Conservation (phyloP, 2,329 filamentous ascomycete genomes). For the Bipolaris victoriae region DNA sequence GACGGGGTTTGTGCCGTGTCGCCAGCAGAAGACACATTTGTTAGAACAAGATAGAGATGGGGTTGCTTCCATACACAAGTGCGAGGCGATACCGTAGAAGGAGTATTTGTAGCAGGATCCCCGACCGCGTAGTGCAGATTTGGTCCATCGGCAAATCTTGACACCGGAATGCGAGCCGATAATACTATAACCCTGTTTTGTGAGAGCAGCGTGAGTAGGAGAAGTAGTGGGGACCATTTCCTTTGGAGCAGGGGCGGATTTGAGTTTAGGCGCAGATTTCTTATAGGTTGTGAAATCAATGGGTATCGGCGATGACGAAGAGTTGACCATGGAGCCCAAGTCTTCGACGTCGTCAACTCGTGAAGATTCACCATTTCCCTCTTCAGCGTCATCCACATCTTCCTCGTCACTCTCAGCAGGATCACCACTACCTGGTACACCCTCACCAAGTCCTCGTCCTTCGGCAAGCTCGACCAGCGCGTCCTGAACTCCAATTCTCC, state of each 20-base stretch:
- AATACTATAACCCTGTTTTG: constrained; percentile 95
- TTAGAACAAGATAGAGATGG: constrained; percentile 95
- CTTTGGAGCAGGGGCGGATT: constrained; percentile 62
- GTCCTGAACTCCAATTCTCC: constrained; percentile 75
- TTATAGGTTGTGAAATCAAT: constrained; percentile 84
- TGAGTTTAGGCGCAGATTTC: constrained; percentile 57
- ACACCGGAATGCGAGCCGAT: constrained; percentile 95
- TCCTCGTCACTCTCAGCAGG: constrained; percentile 83
- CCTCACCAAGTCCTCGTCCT: constrained; percentile 64
- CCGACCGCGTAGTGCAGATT: constrained; percentile 89
- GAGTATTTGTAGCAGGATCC: constrained; percentile 98
- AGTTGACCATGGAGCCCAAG: constrained; percentile 69
- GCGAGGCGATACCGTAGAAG: constrained; percentile 95
- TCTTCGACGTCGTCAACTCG: constrained; percentile 83
- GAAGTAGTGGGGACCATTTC: constrained; percentile 95
- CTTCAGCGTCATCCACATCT: constrained; percentile 61
- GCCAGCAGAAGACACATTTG: constrained; percentile 99
- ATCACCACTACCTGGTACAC: constrained; percentile 81
- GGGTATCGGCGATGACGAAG: constrained; percentile 62
- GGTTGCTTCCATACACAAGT: constrained; percentile 98
- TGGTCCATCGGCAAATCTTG: constrained; percentile 98
- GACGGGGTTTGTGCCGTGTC: constrained; percentile 95
- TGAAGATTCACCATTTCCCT: constrained; percentile 46
- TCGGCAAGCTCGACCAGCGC: constrained; percentile 66
- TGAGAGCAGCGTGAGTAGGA: constrained; percentile 85